Conservation (phyloP, 768 basidiomycete genomes). For the Boletus subparvulus region DNA sequence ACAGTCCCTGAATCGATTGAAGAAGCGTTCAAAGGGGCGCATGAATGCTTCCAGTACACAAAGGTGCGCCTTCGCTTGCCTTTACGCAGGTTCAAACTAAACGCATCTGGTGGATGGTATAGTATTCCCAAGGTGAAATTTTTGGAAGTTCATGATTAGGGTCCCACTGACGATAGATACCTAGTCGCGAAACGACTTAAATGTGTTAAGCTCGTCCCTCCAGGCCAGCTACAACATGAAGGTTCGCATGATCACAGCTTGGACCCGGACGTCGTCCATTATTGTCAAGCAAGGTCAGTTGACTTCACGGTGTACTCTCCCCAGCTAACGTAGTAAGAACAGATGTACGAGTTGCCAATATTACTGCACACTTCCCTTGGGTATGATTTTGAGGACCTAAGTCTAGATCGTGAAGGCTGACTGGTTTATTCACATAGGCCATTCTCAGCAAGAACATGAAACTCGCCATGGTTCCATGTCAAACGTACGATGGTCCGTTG, state of each 20-base stretch:
- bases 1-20: conserved; percentile 56
- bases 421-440: conserved; percentile 37
- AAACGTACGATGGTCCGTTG: conserved; percentile 52
- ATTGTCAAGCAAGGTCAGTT: conserved; percentile 47
- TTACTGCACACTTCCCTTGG: conserved; percentile 53
- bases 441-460: conserved; percentile 56
- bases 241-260: conserved; percentile 50
- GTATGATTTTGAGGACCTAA: conserved; percentile 27
- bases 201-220: conserved; percentile 47
- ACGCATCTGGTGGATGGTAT: neutral
- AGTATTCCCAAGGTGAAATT: conserved; percentile 55
- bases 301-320: neutral
- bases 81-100: neutral
- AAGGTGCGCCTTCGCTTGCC: conserved; percentile 38
- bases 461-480: conserved; percentile 65
- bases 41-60: conserved; percentile 63
- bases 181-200: conserved; percentile 50
- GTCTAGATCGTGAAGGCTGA: neutral
- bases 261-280: conserved; percentile 47
- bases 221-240: conserved; percentile 41
- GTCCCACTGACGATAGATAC: neutral
- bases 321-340: conserved; percentile 1
- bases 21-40: conserved; percentile 55
- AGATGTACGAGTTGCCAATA: conserved; percentile 59
- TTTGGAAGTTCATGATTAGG: neutral